Conservation (phyloP, 345 rosid species). For the Euphorbia tirucalli region DNA sequence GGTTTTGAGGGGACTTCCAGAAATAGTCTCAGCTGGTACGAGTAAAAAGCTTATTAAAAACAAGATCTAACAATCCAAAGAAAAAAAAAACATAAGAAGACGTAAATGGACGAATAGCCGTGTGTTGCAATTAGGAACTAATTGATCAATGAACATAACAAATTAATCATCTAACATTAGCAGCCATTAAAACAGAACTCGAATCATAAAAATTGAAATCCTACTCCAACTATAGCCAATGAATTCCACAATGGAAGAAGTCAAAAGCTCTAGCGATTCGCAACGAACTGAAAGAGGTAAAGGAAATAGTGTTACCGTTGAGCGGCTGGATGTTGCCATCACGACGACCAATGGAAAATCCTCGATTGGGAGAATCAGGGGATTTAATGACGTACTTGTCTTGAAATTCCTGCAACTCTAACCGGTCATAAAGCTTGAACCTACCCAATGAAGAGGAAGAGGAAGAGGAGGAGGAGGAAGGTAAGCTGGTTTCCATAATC, state of each 20-base stretch:
- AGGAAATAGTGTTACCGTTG: conserved; percentile 32
- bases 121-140: not conserved
- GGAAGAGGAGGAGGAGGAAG: not conserved
- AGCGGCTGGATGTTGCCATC: conserved; percentile 63
- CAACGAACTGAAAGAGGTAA: not conserved
- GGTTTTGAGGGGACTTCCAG: conserved; percentile 44
- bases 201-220: not conserved
- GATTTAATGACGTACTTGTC: conserved; percentile 74
- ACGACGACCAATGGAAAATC: conserved; percentile 70
- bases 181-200: not conserved
- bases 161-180: not conserved
- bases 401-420: conserved; percentile 70
- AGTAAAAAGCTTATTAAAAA: not conserved
- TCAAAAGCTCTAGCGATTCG: not conserved
- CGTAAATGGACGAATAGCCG: not conserved
- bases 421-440: conserved; percentile 66
- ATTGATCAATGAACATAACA: not conserved
- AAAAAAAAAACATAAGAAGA: not conserved
- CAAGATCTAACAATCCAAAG: not conserved
- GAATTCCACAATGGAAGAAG: not conserved
- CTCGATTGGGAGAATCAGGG: conserved; percentile 47
- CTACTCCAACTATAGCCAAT: not conserved
- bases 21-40: conserved; percentile 41
- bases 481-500: conserved; percentile 9
- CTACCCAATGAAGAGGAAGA: conserved; percentile 24